These are phyloP conservation scores for Alliaria petiolata DNA, from an alignment of 345 rosid genomes.

Conservation along the genomic window DNA sequence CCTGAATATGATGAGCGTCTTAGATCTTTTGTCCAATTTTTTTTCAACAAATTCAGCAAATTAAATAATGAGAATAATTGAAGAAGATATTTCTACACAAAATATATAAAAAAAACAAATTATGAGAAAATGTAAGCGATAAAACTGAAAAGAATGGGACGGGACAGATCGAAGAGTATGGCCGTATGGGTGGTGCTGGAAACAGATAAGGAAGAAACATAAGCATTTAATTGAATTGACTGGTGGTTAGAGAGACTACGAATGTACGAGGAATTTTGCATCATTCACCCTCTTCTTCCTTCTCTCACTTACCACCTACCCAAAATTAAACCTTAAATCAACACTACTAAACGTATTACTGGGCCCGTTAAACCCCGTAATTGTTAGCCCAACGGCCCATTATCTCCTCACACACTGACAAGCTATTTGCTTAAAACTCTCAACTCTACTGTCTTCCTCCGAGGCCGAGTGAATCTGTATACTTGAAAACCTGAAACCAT, in stretches of 20 bases:
- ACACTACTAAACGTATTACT: neutral
- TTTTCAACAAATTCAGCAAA: neutral
- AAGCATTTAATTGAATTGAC: conserved; percentile 9
- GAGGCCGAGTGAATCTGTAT: too few relatives aligned
- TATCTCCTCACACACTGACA: too few relatives aligned
- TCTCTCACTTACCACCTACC: conserved; percentile 20
- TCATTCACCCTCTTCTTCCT: neutral
- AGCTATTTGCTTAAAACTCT: too few relatives aligned
- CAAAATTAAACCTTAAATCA: neutral
- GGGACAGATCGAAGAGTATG: neutral
- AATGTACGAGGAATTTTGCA: neutral
- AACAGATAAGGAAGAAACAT: neutral
- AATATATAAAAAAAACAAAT: neutral
- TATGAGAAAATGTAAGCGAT: neutral
- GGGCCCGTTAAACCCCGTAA: neutral
- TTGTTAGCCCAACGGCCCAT: neutral
- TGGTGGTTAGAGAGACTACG: conserved; percentile 20
- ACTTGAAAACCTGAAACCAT: too few relatives aligned
- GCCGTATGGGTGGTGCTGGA: neutral
- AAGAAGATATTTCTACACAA: conserved; percentile 7
- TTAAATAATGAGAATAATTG: neutral
- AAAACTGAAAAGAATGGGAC: neutral
- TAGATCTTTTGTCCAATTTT: neutral
- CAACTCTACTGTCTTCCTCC: too few relatives aligned
- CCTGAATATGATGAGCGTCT: neutral